A percentile compares a stretch with the other conserved stretches of the same genome.
These are phyloP conservation scores for Stephania yunnanensis DNA, from an alignment of 164 flowering plant species.

Conservation along the genomic window DNA sequence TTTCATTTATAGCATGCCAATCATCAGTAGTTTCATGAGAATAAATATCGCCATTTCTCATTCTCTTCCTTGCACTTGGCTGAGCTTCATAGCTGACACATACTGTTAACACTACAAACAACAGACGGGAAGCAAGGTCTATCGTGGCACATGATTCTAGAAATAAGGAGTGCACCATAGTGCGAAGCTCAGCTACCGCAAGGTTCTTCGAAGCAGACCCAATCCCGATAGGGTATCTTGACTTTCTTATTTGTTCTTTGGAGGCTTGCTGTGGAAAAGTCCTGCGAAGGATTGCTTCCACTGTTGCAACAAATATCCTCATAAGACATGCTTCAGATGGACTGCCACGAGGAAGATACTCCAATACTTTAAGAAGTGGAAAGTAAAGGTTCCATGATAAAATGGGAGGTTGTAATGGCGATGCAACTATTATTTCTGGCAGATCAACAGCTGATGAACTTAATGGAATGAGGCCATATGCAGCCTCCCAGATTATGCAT, in stretches of 20 bases:
- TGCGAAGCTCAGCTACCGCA: slow-evolving; percentile 94
- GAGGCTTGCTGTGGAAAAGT: slow-evolving; percentile 72
- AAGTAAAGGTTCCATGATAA: slow-evolving; percentile 92
- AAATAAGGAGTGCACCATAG: slow-evolving; percentile 92
- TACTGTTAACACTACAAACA: slow-evolving; percentile 85
- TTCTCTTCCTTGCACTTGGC: slow-evolving; percentile 54
- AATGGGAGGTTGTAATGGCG: slow-evolving; percentile 86
- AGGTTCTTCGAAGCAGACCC: slow-evolving; percentile 80
- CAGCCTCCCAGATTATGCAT: slow-evolving; percentile 98
- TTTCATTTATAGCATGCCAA: slow-evolving; percentile 27
- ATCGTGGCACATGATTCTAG: slow-evolving; percentile 79
- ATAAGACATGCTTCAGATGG: slow-evolving; percentile 97
- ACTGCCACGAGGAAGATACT: slow-evolving; percentile 96
- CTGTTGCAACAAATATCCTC: slow-evolving; percentile 96
- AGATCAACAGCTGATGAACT: slow-evolving; percentile 85
- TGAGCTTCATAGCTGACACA: slow-evolving; percentile 97
- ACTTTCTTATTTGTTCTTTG: slow-evolving; percentile 46
- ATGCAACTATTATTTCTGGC: slow-evolving; percentile 88
- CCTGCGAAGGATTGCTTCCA: slow-evolving; percentile 82
- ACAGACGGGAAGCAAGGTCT: slow-evolving; percentile 85
- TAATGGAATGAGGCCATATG: slow-evolving; percentile 85
- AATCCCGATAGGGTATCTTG: slow-evolving; percentile 38
- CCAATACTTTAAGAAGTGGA: slow-evolving; percentile 88
- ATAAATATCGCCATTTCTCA: slow-evolving; percentile 37
- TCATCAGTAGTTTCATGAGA: slow-evolving; percentile 34